These are phyloP conservation scores for Hanseniaspora occidentalis DNA, from an alignment of 805 yeast species.

Conservation along the genomic window DNA sequence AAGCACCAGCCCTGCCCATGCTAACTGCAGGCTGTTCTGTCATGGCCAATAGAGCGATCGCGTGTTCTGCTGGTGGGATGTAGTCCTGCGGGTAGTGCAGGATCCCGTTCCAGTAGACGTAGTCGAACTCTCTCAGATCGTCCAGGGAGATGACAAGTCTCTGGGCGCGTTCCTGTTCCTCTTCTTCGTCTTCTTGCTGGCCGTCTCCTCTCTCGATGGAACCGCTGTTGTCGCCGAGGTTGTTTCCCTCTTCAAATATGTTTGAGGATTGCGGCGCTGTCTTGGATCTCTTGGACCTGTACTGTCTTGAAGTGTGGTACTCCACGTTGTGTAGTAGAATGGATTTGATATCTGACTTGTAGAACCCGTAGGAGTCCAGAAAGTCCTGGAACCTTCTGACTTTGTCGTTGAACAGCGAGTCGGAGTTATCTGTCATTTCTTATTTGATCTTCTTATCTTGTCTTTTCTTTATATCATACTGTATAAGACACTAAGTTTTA, in stretches of 20 bases:
- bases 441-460: neutral
- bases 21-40: conserved; percentile 32
- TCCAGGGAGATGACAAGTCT: conserved; percentile 71
- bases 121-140: conserved; percentile 76
- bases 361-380: conserved; percentile 52
- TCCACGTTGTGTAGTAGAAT: conserved; percentile 58
- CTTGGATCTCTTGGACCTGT: neutral
- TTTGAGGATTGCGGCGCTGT: conserved; percentile 6
- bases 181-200: conserved; percentile 7
- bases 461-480: neutral
- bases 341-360: conserved; percentile 55
- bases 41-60: conserved; percentile 66
- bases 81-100: conserved; percentile 69
- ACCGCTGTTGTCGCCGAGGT: conserved; percentile 8
- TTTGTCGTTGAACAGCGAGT: conserved; percentile 60
- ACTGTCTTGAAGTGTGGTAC: conserved; percentile 3
- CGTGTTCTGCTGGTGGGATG: conserved; percentile 81
- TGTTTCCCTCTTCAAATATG: conserved; percentile 9
- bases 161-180: conserved; percentile 12
- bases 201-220: conserved; percentile 6
- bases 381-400: conserved; percentile 84
- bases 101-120: conserved; percentile 64
- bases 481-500: no score
- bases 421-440: conserved; percentile 15
- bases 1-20: conserved; percentile 3